Evolutionary conservation across 495 filamentous ascomycete genomes (phyloP).

Genomic region (Jackrogersella multiformis): DNA sequence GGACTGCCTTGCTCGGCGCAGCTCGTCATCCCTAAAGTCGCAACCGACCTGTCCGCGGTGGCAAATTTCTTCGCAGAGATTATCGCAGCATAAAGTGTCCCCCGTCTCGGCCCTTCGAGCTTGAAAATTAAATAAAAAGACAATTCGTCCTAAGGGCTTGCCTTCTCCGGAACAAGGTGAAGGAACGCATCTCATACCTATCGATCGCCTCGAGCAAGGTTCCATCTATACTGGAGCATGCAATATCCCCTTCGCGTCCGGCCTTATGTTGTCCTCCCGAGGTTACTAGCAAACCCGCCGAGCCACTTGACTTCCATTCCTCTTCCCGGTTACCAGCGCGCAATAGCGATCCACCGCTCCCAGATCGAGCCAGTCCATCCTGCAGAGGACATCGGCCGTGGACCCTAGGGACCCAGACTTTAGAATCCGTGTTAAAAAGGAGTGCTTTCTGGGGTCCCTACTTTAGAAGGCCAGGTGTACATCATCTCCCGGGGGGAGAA

Average conservation of each 20-base stretch:
- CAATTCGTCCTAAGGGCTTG: slow-evolving; percentile 16
- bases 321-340: slow-evolving; percentile 40
- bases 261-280: slow-evolving; percentile 37
- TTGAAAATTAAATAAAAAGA: slow-evolving; percentile 16
- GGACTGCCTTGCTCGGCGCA: slow-evolving; percentile 33
- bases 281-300: slow-evolving; percentile 41
- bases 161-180: slow-evolving; percentile 30
- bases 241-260: slow-evolving; percentile 38
- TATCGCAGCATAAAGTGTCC: slow-evolving; percentile 35
- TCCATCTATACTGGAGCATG: slow-evolving; percentile 37
- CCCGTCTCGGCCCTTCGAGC: slow-evolving; percentile 21
- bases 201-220: slow-evolving; percentile 30
- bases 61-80: slow-evolving; percentile 26
- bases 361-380: slow-evolving; percentile 34
- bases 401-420: slow-evolving; percentile 37
- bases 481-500: slow-evolving; percentile 28
- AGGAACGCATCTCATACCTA: slow-evolving; percentile 33
- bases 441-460: slow-evolving; percentile 20
- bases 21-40: slow-evolving; percentile 23
- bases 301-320: slow-evolving; percentile 40
- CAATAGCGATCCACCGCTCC: slow-evolving; percentile 39
- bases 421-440: slow-evolving; percentile 37
- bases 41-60: slow-evolving; percentile 21
- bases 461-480: slow-evolving; percentile 29
- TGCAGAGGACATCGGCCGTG: slow-evolving; percentile 37